Conservation (phyloP, 805 yeast genomes). For the Maudiozyma barnettii region DNA sequence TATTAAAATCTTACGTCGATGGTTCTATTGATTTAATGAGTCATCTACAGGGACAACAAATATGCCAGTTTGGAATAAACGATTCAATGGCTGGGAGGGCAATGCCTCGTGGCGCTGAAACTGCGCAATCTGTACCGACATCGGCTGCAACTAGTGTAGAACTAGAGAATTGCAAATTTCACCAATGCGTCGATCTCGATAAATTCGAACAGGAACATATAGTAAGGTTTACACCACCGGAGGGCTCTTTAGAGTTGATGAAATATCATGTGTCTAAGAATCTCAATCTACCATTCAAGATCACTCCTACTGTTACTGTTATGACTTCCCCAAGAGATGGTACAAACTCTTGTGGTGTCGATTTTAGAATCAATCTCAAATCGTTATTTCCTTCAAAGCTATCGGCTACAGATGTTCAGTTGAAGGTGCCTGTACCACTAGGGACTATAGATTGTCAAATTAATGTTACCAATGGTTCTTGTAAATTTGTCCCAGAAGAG, state of each 20-base stretch:
- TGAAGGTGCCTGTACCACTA: slow-evolving; percentile 64
- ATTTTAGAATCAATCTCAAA: slow-evolving; percentile 50
- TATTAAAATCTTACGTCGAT: slow-evolving; percentile 61
- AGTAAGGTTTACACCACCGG: slow-evolving; percentile 76
- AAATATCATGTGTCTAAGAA: slow-evolving; percentile 52
- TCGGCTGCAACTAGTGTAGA: slow-evolving; percentile 35
- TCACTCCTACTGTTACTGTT: slow-evolving; percentile 52
- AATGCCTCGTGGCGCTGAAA: slow-evolving; percentile 3
- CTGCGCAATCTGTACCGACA: slow-evolving; percentile 23
- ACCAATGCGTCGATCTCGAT: slow-evolving; percentile 72
- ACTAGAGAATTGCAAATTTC: slow-evolving; percentile 74
- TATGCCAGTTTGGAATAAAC: slow-evolving; percentile 69
- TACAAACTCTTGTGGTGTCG: slow-evolving; percentile 33
- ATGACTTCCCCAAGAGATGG: slow-evolving; percentile 17
- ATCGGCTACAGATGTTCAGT: slow-evolving; percentile 51
- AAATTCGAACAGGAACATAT: slow-evolving; percentile 55
- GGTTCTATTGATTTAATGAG: slow-evolving; percentile 67
- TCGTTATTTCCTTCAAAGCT: slow-evolving; percentile 52
- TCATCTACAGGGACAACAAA: slow-evolving; percentile 72
- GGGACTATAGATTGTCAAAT: slow-evolving; percentile 41
- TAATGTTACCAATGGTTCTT: slow-evolving; percentile 50
- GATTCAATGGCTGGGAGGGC: slow-evolving; percentile 20
- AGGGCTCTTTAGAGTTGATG: slow-evolving; percentile 79
- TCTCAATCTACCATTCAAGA: slow-evolving; percentile 59
- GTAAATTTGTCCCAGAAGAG: slow-evolving; percentile 59